phyloP scores from a whole-genome alignment of 225 moss, liverwort and hornwort species.

The Bryoerythrophyllum caledonicum region DNA sequence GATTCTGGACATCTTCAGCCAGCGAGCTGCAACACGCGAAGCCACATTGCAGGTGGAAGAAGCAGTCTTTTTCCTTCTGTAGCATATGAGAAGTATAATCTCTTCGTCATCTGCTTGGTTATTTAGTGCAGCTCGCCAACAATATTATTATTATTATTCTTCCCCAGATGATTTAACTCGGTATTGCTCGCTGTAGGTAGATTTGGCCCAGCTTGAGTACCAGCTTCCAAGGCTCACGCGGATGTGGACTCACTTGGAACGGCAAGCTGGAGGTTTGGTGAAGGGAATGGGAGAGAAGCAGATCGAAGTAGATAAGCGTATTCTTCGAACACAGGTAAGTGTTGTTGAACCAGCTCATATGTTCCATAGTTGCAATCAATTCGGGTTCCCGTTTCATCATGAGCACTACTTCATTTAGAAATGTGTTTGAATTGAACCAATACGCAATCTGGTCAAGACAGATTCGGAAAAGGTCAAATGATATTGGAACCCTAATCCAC shows the following conservation, averaged over 20 bases:
- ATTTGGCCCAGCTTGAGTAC: constrained; percentile 93
- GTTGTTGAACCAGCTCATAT: neutral
- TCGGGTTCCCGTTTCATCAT: no score
- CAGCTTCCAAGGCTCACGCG: constrained; percentile 95
- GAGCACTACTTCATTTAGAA: no score
- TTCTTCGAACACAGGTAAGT: constrained; percentile 79
- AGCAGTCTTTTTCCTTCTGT: neutral
- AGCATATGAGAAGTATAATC: neutral
- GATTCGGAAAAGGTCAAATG: no score
- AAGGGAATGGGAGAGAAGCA: constrained; percentile 99
- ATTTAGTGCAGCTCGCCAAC: neutral
- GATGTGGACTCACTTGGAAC: constrained; percentile 98
- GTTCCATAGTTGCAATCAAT: no score
- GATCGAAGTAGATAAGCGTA: constrained; percentile 98
- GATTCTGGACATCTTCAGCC: constrained; percentile 97
- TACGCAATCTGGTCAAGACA: no score
- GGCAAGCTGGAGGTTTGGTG: constrained; percentile 98
- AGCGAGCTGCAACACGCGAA: constrained; percentile 97
- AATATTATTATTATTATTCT: no score
- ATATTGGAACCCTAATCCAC: no score
- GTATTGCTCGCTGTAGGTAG: constrained; percentile 55
- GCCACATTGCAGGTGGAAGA: constrained; percentile 80
- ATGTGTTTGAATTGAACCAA: no score
- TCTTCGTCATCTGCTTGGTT: constrained; percentile 7
- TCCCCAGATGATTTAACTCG: neutral